These are phyloP conservation scores for Wickerhamomyces sp. DNA, from an alignment of 1,139 yeast species.

Conservation along the genomic window DNA sequence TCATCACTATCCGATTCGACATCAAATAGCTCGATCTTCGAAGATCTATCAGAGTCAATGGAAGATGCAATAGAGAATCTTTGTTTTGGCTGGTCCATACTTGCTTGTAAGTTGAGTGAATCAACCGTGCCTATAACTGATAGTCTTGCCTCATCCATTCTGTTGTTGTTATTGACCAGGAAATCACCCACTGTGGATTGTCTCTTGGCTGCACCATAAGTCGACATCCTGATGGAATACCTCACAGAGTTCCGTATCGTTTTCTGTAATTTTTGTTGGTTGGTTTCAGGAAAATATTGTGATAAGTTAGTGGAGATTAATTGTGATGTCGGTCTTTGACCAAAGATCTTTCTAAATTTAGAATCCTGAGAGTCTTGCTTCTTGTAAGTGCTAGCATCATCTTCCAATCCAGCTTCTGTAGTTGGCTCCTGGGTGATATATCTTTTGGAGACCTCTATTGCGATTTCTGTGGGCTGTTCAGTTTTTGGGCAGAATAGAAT, in stretches of 20 bases:
- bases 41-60: constrained; percentile 36
- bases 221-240: constrained; percentile 57
- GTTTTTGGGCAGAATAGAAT: constrained; percentile 63
- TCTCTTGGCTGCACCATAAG: constrained; percentile 19
- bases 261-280: constrained; percentile 63
- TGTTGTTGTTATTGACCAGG: constrained; percentile 51
- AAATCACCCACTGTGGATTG: constrained; percentile 59
- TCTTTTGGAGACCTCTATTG: constrained; percentile 60
- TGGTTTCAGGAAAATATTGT: constrained; percentile 88
- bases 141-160: constrained; percentile 52
- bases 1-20: constrained; percentile 41
- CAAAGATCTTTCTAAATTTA: constrained; percentile 55
- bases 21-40: constrained; percentile 46
- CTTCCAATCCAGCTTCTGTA: constrained; percentile 1
- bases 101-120: constrained; percentile 23
- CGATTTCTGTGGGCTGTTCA: constrained; percentile 61
- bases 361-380: constrained; percentile 13
- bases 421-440: constrained; percentile 21
- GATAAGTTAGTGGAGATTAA: constrained; percentile 84
- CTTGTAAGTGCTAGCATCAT: constrained; percentile 1
- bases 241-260: constrained; percentile 83
- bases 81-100: constrained; percentile 19
- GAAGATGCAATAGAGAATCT: constrained; percentile 34
- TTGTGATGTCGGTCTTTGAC: constrained; percentile 92
- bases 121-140: constrained; percentile 19